Evolutionary conservation across 306 rosid species (phyloP).

Genomic region (Biancaea sappan): DNA sequence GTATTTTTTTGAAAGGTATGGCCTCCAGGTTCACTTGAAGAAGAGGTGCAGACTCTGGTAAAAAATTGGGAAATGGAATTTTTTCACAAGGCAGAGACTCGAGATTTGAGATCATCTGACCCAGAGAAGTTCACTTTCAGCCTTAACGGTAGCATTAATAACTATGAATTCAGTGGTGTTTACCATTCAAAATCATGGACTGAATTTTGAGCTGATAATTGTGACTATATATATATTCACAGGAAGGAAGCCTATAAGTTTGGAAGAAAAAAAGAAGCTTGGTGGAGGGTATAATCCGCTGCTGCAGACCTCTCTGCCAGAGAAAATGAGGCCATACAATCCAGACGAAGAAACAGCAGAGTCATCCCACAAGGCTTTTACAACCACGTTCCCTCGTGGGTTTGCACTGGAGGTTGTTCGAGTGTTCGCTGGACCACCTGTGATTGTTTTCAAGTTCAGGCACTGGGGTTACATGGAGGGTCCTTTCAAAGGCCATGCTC

Average conservation of each 20-base stretch:
- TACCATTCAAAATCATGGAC: too few species aligned
- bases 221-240: background rate
- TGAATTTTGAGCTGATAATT: background rate
- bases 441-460: constrained; percentile 64
- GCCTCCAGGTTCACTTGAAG: constrained; percentile 67
- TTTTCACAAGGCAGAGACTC: constrained; percentile 41
- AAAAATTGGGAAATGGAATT: constrained; percentile 73
- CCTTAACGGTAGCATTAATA: constrained; percentile 52
- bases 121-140: constrained; percentile 50
- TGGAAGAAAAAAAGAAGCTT: constrained; percentile 51
- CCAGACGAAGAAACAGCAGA: constrained; percentile 57
- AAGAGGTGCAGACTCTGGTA: constrained; percentile 55
- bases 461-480: constrained; percentile 86
- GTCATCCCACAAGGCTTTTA: constrained; percentile 50
- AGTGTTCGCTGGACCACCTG: constrained; percentile 62
- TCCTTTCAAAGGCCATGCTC: constrained; percentile 66
- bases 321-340: constrained; percentile 48
- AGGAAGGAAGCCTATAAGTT: constrained; percentile 50
- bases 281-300: constrained; percentile 67
- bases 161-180: too few species aligned
- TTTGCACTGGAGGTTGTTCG: constrained; percentile 63
- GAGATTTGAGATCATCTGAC: constrained; percentile 50
- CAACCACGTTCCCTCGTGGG: constrained; percentile 66
- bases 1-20: constrained; percentile 45
- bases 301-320: constrained; percentile 59